phyloP scores from a whole-genome alignment of 331 rosid genomes.

The Pyrus hybrid region DNA sequence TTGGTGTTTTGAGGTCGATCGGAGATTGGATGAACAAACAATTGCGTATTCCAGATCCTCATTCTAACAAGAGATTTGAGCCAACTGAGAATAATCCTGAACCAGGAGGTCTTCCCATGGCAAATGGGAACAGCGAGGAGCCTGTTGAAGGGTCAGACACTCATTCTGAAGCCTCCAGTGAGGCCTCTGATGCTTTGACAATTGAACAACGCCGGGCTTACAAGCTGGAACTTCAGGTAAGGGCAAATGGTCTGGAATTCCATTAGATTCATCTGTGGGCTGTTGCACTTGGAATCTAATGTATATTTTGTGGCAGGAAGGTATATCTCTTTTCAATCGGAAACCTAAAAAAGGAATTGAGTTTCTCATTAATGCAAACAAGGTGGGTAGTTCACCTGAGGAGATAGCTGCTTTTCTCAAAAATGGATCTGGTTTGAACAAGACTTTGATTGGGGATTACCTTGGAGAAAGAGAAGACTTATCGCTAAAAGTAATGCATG shows the following conservation, averaged over 20 bases:
- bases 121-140: conserved; percentile 79
- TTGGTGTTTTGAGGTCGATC: conserved; percentile 69
- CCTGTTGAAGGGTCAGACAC: conserved; percentile 71
- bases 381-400: conserved; percentile 91
- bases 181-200: conserved; percentile 73
- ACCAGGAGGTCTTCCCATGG: conserved; percentile 39
- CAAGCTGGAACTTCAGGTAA: conserved; percentile 98
- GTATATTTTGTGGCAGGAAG: conserved; percentile 87
- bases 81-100: conserved; percentile 44
- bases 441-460: conserved; percentile 89
- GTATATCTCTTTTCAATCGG: conserved; percentile 94
- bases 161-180: conserved; percentile 68
- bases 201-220: conserved; percentile 97
- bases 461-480: conserved; percentile 97
- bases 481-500: conserved; percentile 90
- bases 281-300: conserved; percentile 31
- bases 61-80: conserved; percentile 55
- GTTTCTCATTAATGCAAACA: conserved; percentile 90
- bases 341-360: conserved; percentile 96
- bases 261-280: conserved; percentile 14
- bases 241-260: conserved; percentile 11
- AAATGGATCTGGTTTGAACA: conserved; percentile 94
- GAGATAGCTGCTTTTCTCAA: conserved; percentile 90
- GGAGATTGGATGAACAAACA: conserved; percentile 97
- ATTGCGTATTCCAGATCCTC: conserved; percentile 84